A percentile compares a stretch with the other conserved stretches of the same genome.
Conservation (phyloP, 2,329 filamentous ascomycete genomes). For the Harringtonia aguacate region DNA sequence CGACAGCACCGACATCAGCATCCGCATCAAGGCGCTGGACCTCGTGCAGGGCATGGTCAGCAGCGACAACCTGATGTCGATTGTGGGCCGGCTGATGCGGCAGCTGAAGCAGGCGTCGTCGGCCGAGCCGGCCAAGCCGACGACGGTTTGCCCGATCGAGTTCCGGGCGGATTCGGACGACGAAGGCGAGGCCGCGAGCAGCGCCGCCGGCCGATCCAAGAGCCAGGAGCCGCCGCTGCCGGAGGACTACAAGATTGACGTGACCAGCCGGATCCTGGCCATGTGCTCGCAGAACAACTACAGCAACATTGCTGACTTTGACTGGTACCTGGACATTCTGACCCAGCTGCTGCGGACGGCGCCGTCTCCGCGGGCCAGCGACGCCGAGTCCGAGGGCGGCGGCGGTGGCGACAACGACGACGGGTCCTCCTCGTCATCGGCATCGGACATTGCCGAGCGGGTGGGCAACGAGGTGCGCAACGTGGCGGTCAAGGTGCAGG, state of each 20-base stretch:
- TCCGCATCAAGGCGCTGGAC: slow-evolving; percentile 84
- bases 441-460: slow-evolving; percentile 47
- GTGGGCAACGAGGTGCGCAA: slow-evolving; percentile 85
- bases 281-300: slow-evolving; percentile 92
- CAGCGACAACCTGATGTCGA: slow-evolving; percentile 68
- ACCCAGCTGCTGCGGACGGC: slow-evolving; percentile 72
- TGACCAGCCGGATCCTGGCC: slow-evolving; percentile 70
- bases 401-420: slow-evolving; percentile 27
- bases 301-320: slow-evolving; percentile 76
- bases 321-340: slow-evolving; percentile 92
- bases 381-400: slow-evolving; percentile 28
- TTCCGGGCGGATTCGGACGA: slow-evolving; percentile 36
- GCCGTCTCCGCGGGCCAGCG: slow-evolving; percentile 33
- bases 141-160: slow-evolving; percentile 33
- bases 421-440: slow-evolving; percentile 14
- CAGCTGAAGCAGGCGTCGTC: slow-evolving; percentile 64
- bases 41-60: slow-evolving; percentile 91
- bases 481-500: slow-evolving; percentile 82
- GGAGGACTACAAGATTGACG: slow-evolving; percentile 74
- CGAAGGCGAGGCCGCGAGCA: slow-evolving; percentile 34
- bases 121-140: slow-evolving; percentile 26
- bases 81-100: slow-evolving; percentile 78
- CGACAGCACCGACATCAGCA: slow-evolving; percentile 91
- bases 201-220: slow-evolving; percentile 18
- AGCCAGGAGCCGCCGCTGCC: slow-evolving; percentile 54